Conservation (phyloP, 164 flowering plant species). For the Macadamia integrifolia region DNA sequence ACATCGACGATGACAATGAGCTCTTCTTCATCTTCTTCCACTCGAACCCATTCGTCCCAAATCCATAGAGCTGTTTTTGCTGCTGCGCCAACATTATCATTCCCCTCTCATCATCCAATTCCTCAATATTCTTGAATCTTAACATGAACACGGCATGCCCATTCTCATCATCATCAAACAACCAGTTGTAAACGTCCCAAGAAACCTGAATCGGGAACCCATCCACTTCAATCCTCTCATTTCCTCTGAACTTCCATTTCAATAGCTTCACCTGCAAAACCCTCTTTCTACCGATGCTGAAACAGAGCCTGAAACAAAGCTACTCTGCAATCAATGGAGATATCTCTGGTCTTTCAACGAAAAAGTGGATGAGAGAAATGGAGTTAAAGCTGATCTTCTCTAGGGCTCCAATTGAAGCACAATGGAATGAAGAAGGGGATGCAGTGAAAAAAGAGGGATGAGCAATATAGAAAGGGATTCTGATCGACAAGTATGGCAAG, state of each 20-base stretch:
- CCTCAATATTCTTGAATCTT: conserved; percentile 34
- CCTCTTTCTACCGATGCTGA: conserved; percentile 40
- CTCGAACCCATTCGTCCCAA: conserved; percentile 38
- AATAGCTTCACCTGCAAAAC: conserved; percentile 55
- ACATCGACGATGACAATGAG: conserved; percentile 60
- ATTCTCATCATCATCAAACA: conserved; percentile 41
- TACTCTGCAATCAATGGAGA: conserved; percentile 45
- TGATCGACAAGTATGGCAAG: no score
- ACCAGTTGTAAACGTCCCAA: conserved; percentile 86
- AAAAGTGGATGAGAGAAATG: no score
- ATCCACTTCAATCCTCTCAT: conserved; percentile 59
- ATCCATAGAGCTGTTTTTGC: conserved; percentile 11
- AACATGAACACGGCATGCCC: conserved; percentile 73
- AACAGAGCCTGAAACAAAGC: conserved; percentile 28
- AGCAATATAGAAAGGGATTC: no score
- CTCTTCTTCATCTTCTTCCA: conserved; percentile 47
- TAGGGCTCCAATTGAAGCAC: no score
- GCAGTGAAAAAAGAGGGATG: no score
- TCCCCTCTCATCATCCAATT: conserved; percentile 6
- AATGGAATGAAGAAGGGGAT: no score
- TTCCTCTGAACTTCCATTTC: conserved; percentile 85
- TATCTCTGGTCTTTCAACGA: conserved; percentile 25
- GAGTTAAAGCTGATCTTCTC: no score
- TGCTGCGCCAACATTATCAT: conserved; percentile 16
- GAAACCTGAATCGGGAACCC: conserved; percentile 56